Evolutionary conservation across 345 rosid genomes (phyloP).

Genomic region (Pugionium cornutum): DNA sequence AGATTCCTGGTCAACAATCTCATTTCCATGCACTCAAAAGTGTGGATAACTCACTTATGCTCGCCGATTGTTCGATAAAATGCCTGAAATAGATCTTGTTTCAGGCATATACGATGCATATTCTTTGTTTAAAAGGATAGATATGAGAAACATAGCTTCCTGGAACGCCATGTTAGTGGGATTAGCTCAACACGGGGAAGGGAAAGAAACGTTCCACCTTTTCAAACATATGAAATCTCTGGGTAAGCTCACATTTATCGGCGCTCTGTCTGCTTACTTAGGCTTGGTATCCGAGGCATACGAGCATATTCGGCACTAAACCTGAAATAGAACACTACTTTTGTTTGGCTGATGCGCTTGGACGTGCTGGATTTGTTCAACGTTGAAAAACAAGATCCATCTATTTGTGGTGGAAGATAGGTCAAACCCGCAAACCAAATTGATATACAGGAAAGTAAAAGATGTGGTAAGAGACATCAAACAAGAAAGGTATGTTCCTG

Average conservation of each 20-base stretch:
- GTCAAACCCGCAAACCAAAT: slow-evolving; percentile 46
- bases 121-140: slow-evolving; percentile 46
- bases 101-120: slow-evolving; percentile 58
- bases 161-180: slow-evolving; percentile 64
- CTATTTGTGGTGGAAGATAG: slow-evolving; percentile 55
- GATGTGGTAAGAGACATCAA: slow-evolving; percentile 48
- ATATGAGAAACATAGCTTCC: slow-evolving; percentile 37
- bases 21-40: slow-evolving; percentile 45
- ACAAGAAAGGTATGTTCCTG: slow-evolving; percentile 56
- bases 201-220: slow-evolving; percentile 52
- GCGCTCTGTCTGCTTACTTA: slow-evolving; percentile 55
- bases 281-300: slow-evolving; percentile 55
- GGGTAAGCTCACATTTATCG: slow-evolving; percentile 50
- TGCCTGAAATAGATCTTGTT: slow-evolving; percentile 51
- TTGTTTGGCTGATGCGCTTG: slow-evolving; percentile 64
- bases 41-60: slow-evolving; percentile 57
- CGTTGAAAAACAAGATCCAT: slow-evolving; percentile 51
- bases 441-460: slow-evolving; percentile 44
- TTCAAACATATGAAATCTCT: slow-evolving; percentile 46
- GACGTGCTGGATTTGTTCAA: slow-evolving; percentile 56
- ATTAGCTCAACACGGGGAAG: slow-evolving; percentile 60
- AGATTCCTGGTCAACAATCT: slow-evolving; percentile 58
- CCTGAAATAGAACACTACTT: slow-evolving; percentile 64
- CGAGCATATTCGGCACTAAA: slow-evolving; percentile 47
- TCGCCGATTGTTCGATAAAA: slow-evolving; percentile 57